phyloP scores from a whole-genome alignment of 768 basidiomycete genomes.

The Phaffia australis region DNA sequence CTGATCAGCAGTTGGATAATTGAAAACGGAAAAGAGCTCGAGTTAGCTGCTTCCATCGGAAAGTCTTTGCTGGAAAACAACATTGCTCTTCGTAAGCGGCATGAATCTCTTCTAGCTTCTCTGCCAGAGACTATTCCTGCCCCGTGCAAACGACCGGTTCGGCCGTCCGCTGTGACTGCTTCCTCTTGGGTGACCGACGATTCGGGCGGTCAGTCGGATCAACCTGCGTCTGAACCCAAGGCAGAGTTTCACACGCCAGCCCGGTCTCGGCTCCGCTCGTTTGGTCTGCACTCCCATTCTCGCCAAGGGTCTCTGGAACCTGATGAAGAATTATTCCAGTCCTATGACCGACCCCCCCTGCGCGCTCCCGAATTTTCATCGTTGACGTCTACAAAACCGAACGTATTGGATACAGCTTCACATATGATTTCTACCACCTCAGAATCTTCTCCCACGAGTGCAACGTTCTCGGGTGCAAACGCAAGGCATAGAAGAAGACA shows the following conservation, averaged over 20 bases:
- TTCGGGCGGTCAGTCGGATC: neutral
- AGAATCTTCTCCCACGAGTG: neutral
- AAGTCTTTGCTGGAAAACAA: conserved; percentile 63
- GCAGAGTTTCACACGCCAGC: neutral
- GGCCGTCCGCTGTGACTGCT: neutral
- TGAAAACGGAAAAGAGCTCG: conserved; percentile 46
- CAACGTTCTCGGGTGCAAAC: neutral
- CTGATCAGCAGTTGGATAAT: neutral
- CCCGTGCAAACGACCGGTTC: neutral
- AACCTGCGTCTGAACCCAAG: conserved; percentile 2
- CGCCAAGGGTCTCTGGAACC: too few species aligned
- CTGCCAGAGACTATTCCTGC: conserved; percentile 9
- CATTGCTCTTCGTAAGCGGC: conserved; percentile 55
- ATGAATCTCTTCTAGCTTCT: conserved; percentile 54
- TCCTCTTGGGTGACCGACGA: conserved; percentile 15
- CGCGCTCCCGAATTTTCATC: neutral
- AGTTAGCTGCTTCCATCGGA: conserved; percentile 55
- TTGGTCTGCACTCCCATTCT: neutral
- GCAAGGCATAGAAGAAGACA: neutral
- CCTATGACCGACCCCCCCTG: neutral
- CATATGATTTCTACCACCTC: conserved; percentile 2
- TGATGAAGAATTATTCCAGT: neutral
- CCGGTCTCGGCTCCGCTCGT: neutral
- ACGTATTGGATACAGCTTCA: neutral
- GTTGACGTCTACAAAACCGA: neutral